A percentile compares a stretch with the other conserved stretches of the same genome.
Conservation (phyloP, 495 filamentous ascomycete genomes). For the Cryomyces antarcticus region DNA sequence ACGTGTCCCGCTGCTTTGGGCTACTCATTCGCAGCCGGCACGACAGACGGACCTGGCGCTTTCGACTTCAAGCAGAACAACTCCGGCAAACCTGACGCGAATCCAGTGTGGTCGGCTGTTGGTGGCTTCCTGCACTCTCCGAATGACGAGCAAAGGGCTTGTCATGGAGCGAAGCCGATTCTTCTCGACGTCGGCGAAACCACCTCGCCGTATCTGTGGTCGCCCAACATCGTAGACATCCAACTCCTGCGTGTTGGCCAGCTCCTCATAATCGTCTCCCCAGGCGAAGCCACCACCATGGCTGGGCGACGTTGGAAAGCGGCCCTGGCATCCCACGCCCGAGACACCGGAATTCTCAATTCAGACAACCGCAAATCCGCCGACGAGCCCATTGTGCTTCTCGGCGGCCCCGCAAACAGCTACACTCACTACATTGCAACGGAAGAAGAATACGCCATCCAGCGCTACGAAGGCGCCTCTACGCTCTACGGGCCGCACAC, state of each 20-base stretch:
- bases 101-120: constrained; percentile 68
- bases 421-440: constrained; percentile 96
- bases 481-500: constrained; percentile 91
- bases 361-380: constrained; percentile 1
- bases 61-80: constrained; percentile 91
- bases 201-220: constrained; percentile 65
- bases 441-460: constrained; percentile 72
- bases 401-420: constrained; percentile 86
- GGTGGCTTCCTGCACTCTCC: constrained; percentile 52
- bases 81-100: constrained; percentile 49
- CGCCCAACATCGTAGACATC: constrained; percentile 82
- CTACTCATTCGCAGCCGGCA: constrained; percentile 86
- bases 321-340: constrained; percentile 39
- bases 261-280: constrained; percentile 66
- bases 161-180: constrained; percentile 73
- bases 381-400: constrained; percentile 44
- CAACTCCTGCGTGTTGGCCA: constrained; percentile 79
- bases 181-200: constrained; percentile 78
- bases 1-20: constrained; percentile 89
- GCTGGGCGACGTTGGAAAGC: constrained; percentile 79
- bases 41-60: constrained; percentile 76
- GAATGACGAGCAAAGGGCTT: constrained; percentile 46
- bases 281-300: constrained; percentile 92
- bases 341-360: constrained; percentile 22
- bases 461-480: constrained; percentile 89